These are phyloP conservation scores for Phytophthora nicotianae DNA, from an alignment of 352 stramenopile genomes.

Conservation along the genomic window DNA sequence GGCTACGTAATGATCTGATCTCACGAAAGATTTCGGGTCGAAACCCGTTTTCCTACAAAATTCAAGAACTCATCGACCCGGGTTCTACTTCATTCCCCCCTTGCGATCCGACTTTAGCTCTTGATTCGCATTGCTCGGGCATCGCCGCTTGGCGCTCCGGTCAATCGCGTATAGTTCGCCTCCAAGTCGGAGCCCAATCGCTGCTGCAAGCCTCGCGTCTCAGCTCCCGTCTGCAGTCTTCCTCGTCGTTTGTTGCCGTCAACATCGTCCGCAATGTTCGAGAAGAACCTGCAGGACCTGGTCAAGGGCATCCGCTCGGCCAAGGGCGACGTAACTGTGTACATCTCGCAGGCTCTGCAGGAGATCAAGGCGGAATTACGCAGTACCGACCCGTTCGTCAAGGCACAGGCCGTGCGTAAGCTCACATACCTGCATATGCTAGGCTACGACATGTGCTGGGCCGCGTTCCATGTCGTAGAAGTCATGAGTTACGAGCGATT, in stretches of 20 bases:
- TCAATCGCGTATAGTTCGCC: not conserved
- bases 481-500: conserved; percentile 97
- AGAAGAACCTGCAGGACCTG: conserved; percentile 98
- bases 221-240: conserved; percentile 6
- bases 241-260: not conserved
- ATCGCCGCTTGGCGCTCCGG: not conserved
- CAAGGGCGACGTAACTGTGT: conserved; percentile 96
- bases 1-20: conserved; percentile 6
- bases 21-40: conserved; percentile 29
- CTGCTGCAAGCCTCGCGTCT: conserved; percentile 7
- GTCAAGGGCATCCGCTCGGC: conserved; percentile 98
- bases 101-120: conserved; percentile 31
- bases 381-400: conserved; percentile 96
- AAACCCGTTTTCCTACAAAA: conserved; percentile 32
- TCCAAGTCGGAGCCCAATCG: not conserved
- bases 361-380: conserved; percentile 99
- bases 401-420: conserved; percentile 97
- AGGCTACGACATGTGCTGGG: conserved; percentile 98
- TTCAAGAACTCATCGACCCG: conserved; percentile 8
- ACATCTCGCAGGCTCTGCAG: conserved; percentile 97
- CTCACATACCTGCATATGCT: conserved; percentile 98
- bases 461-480: conserved; percentile 97
- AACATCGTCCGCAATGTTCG: conserved; percentile 89
- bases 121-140: conserved; percentile 27
- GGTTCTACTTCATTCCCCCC: conserved; percentile 27